Evolutionary conservation across 129 eudicot species (phyloP), one percentile per base, ranked within the genome.

Genomic region (Centrapalus pauciflorus): DNA sequence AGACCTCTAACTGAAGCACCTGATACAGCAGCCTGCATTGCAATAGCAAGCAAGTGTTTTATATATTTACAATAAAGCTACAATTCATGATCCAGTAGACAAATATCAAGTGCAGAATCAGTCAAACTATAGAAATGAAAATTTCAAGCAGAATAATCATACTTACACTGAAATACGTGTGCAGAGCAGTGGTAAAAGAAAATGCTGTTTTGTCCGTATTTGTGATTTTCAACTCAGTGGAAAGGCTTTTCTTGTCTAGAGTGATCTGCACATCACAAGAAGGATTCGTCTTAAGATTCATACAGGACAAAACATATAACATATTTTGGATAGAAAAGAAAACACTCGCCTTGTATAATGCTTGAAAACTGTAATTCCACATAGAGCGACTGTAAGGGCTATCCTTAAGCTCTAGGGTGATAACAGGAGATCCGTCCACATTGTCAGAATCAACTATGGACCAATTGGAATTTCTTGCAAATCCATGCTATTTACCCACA

Each of bases 281-380:
- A 54, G 25, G 33, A 55, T 55, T 54, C n/a, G 41, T 13, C 60
- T 64, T 23, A 54, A 41, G 66, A 4, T 64, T 40, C 19, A 54
- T 20, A 54, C 48, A n/a, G 1, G 34, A 55, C 27, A 21, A 19
- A 50, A 52, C 17, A 55, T 10, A n/a, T 0, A 37, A 59, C 16
- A 23, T 43, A 28, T 37, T 11, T 54, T n/a, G n/a, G 46, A 10
- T 41, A 35, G 3, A 8, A 38, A 73, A 40, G 26, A 33, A 50
- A 3, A 59, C 7, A 25, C 59, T 30, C 10, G 88, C 98, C 98
- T 86, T 93, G 87, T 88, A 93, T 33, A 84, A 58, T 43, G 91
- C 95, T 56, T 85, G 95, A 72, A 93, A 93, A 75, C 96, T 74
- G 80, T 83, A 88, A 84, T 93, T 95, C 96, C 96, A 93, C 96